Percentiles rank a stretch among this genome's conserved stretches.
These are phyloP conservation scores for Rhynchosporium agropyri DNA, from an alignment of 2,329 filamentous ascomycete genomes.

Conservation along the genomic window DNA sequence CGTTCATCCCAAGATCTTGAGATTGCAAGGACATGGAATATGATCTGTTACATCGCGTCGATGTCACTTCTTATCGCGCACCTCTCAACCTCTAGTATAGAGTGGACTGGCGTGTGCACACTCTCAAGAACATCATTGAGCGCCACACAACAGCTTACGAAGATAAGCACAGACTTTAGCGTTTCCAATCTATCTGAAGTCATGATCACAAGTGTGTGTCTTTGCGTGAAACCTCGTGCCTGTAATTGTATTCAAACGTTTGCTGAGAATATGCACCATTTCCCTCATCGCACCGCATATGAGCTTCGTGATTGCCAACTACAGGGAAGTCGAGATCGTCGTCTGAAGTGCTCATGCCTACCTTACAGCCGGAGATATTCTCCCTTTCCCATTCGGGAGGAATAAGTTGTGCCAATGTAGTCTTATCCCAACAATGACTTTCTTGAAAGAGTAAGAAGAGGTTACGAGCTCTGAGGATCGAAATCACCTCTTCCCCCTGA, in stretches of 20 bases:
- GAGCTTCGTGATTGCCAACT: slow-evolving; percentile 11
- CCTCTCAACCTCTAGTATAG: slow-evolving; percentile 5
- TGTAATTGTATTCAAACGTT: background rate
- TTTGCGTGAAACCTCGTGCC: slow-evolving; percentile 6
- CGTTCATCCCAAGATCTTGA: slow-evolving; percentile 20
- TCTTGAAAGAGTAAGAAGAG: slow-evolving; percentile 3
- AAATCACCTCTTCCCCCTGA: background rate
- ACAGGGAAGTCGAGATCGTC: background rate
- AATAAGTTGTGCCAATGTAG: slow-evolving; percentile 9
- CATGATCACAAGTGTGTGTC: slow-evolving; percentile 1
- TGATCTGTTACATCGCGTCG: slow-evolving; percentile 18
- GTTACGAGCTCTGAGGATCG: slow-evolving; percentile 5
- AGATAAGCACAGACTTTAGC: slow-evolving; percentile 1
- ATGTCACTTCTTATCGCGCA: background rate
- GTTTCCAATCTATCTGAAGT: slow-evolving; percentile 8
- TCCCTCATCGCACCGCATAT: slow-evolving; percentile 20
- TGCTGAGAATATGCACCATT: background rate
- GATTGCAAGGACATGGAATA: slow-evolving; percentile 8
- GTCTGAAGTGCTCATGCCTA: background rate
- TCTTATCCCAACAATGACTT: slow-evolving; percentile 1
- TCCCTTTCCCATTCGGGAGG: slow-evolving; percentile 5
- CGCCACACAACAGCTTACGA: background rate
- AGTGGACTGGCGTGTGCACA: background rate
- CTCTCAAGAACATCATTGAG: background rate
- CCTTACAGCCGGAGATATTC: background rate